Evolutionary conservation across 2,329 filamentous ascomycete species (phyloP), one percentile per base, ranked within the genome.

Genomic region (Aspergillus ustus): DNA sequence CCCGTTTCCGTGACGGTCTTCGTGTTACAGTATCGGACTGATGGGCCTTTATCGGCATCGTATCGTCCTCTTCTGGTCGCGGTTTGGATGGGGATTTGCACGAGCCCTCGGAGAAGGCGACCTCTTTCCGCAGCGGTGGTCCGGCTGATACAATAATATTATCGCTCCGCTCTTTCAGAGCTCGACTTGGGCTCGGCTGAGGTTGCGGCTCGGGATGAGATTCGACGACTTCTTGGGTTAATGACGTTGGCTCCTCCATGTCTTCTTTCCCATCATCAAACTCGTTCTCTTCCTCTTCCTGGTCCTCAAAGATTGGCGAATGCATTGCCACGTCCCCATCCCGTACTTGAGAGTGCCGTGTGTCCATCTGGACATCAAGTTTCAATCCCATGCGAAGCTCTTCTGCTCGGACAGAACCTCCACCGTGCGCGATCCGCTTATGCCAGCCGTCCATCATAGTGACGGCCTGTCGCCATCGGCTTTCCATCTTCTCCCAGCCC

Each of bases 401-500:
- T 22, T 81, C 77, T 7, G 78, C 72, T 37, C 78, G 76, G 17
- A 81, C 70, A 2, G 75, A 77, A 50, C 77, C 75, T 37, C 79
- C 76, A 15, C 76, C 77, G 44, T 80, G 72, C 7, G 75, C 72
- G 86, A 97, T 92, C 46, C 92, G 86, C 73, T 88, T 90, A 63
- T 93, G 89, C 94, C 95, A 98, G 37, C 91, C 89, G 66, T 97
- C 92, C 81, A 99, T 96, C 79, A 99, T 87, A 40, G 87, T 85
- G 13, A 98, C 89, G 1, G 95, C 92, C 73, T 98, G 94, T 66
- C 88, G 89, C 92, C 95, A 97, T 55, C 93, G 87, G 22, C 82
- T 85, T 76, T 98, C 93, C 91, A 98, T 97, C 77, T 91, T 93
- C 74, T 96, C 91, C 90, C 94, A 96, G 17, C 93, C 92, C 59